Percentiles rank a stretch among this genome's conserved stretches.
Conservation (phyloP, 805 yeast species). For the Jamesozyma hellenica region DNA sequence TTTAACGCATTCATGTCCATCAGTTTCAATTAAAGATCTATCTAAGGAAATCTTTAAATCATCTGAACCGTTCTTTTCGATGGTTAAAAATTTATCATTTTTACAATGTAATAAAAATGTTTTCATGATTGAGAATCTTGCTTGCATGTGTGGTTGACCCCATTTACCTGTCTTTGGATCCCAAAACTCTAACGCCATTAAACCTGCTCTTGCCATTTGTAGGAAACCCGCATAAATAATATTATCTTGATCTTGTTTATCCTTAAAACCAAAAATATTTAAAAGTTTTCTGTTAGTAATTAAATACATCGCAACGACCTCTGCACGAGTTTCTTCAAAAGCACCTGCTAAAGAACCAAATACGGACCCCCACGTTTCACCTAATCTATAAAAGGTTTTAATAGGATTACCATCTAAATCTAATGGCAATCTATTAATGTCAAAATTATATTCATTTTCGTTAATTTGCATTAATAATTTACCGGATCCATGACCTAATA, state of each 20-base stretch:
- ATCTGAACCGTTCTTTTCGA: slow-evolving; percentile 39
- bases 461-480: slow-evolving; percentile 55
- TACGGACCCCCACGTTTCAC: slow-evolving; percentile 84
- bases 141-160: slow-evolving; percentile 96
- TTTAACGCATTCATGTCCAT: slow-evolving; percentile 65
- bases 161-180: slow-evolving; percentile 73
- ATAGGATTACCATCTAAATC: slow-evolving; percentile 54
- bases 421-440: slow-evolving; percentile 49
- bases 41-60: slow-evolving; percentile 57
- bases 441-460: slow-evolving; percentile 64
- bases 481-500: slow-evolving; percentile 88
- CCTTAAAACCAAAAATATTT: slow-evolving; percentile 59
- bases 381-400: slow-evolving; percentile 59
- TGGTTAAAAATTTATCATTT: slow-evolving; percentile 45
- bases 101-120: slow-evolving; percentile 49
- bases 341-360: slow-evolving; percentile 79
- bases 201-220: slow-evolving; percentile 83
- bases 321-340: slow-evolving; percentile 90
- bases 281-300: slow-evolving; percentile 59
- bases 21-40: slow-evolving; percentile 49
- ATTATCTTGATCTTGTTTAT: slow-evolving; percentile 49
- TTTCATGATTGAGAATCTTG: slow-evolving; percentile 76
- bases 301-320: slow-evolving; percentile 74
- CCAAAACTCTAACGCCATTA: slow-evolving; percentile 75
- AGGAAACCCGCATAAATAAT: slow-evolving; percentile 59